Base-by-base conservation (phyloP, 306 rosid species). In the Lathyrus tuberosus region DNA sequence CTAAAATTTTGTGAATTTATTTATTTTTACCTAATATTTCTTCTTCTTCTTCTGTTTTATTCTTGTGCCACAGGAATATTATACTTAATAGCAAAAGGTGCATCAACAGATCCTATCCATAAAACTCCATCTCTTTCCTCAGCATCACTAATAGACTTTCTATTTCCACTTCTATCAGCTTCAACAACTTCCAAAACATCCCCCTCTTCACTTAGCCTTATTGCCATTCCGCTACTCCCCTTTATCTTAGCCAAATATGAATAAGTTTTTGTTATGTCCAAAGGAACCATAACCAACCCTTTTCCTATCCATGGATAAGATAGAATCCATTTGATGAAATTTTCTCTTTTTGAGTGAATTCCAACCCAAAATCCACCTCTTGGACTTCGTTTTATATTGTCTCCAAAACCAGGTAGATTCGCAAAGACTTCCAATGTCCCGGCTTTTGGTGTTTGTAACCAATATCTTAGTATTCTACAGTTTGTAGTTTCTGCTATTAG, bases 291-390 rank as follows among this genome's bases (percentile, higher is more conserved):
- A n/a, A 85, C 67, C 49, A 91, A n/a, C 4, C 56, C 26, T 46
- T 79, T 87, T 35, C 91, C 87, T 14, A 89, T 69, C 74, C 81
- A 73, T 1, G 87, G 79, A 22, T 79, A 47, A 8, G 93, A 75
- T 31, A 89, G 52, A 64, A 87, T 47, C 86, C 79, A 70, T 28
- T 73, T 61, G 33, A 84, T 15, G 26, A 81, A 2, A 13, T 53
- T 80, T 5, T 56, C 78, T 69, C 64, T 78, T 78, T 80, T 85
- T 4, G 93, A 81, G 75, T 82, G 24, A 30, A 91, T 75, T 75
- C 88, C 97, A 1, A 91, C 93, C 97, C 97, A 91, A 72, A 74
- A 89, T 1, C 97, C 96, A 4, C 96, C 93, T 76, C 88, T 83
- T 7, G 83, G 86, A 38, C 96, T 86, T n/a, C 73, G 37, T 65